Percentiles rank a stretch among this genome's conserved stretches.
Conservation (phyloP, 306 rosid genomes). For the Ochetophila trinervis region DNA sequence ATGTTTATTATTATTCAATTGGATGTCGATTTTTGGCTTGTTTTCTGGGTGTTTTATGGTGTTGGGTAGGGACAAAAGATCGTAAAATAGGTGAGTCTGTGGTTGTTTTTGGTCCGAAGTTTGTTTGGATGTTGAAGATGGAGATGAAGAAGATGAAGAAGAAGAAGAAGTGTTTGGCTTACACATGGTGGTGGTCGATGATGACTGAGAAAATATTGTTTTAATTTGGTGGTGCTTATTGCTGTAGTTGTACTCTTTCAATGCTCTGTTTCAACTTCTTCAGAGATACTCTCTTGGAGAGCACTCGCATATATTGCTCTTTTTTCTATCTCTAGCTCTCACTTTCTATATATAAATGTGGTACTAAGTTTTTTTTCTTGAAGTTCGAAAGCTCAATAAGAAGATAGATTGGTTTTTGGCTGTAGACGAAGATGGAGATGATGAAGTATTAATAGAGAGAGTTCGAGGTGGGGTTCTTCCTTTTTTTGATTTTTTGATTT, state of each 20-base stretch:
- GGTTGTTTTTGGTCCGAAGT: constrained; percentile 11
- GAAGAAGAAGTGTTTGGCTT: constrained; percentile 18
- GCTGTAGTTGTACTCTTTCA: neutral
- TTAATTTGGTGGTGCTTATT: neutral
- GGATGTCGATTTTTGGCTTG: neutral
- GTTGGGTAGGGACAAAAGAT: constrained; percentile 16
- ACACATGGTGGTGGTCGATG: constrained; percentile 19
- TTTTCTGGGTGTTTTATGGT: neutral
- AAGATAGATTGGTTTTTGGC: constrained; percentile 20
- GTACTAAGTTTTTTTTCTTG: neutral
- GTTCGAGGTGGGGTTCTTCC: neutral
- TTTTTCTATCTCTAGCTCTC: neutral
- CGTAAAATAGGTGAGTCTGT: constrained; percentile 10
- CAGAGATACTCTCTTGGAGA: constrained; percentile 41
- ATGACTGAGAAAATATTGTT: neutral
- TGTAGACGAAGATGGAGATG: constrained; percentile 5
- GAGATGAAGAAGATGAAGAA: neutral
- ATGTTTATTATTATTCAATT: too few species aligned
- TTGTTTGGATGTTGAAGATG: constrained; percentile 5
- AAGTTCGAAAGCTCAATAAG: constrained; percentile 7
- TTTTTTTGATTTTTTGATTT: neutral
- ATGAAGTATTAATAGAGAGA: constrained; percentile 24
- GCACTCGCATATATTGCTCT: constrained; percentile 26
- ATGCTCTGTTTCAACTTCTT: constrained; percentile 4
- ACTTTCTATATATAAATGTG: neutral